Base-by-base conservation (phyloP, 2,329 filamentous ascomycete genomes). In the Cytospora schulzeri region DNA sequence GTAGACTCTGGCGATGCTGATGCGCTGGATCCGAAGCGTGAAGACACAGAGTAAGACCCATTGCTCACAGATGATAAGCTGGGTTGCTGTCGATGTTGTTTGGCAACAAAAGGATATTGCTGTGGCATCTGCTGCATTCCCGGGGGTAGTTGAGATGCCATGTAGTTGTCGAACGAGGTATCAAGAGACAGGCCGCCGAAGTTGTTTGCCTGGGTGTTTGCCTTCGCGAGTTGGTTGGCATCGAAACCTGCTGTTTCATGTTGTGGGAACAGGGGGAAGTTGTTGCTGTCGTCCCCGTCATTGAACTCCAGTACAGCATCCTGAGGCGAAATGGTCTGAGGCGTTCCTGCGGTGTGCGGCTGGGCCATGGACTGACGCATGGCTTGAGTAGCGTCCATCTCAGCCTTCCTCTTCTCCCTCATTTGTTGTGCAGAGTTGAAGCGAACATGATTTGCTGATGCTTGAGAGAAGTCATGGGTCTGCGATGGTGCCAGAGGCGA, bases 281-380 rank as follows among this genome's bases (percentile, higher is more conserved):
- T 87, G 5, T 85, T 78, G 56, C 90, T 89, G 22, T 89, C 88
- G 3, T 93, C 91, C 0, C 81, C 77, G 48, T 95, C 92, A 67
- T 89, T 86, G 73, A 93, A 97, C 66, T 97, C 93, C 57, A 97
- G 79, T 66, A 96, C 78, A 1, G 93, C 91, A 72, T 98, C 94
- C 78, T 96, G 96, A 28, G 94, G 95, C 1, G 94, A 98, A 55
- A 99, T 97, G 0, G 94, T 97, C 76, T 92, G 91, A n/a, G 89
- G 83, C 0, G 83, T 83, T 7, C 81, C 75, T 1, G 81, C 78
- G 54, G 83, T 76, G 78, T 69, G 69, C 73, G 59, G 38, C 68
- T 77, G 72, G 63, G 74, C 68, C 67, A 81, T 71, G 41, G 81
- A 78, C 24, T 80, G 76, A 51, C 78, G 79, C 22, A 79, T 68